These are phyloP conservation scores for Coniella vitis DNA, from an alignment of 2,329 filamentous ascomycete genomes.

Conservation along the genomic window DNA sequence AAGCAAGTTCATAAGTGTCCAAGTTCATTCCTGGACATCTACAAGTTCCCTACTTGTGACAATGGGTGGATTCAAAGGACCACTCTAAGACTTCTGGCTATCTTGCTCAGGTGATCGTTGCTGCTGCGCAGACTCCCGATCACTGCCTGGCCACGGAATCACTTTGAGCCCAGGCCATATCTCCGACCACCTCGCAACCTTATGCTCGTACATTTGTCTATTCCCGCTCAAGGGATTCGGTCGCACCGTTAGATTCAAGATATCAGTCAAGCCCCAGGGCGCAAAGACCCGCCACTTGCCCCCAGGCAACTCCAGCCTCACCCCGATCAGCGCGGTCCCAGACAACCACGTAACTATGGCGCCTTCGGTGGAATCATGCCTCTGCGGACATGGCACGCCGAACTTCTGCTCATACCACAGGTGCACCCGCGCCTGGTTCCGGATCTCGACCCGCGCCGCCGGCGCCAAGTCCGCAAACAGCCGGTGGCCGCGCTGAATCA, in stretches of 20 bases:
- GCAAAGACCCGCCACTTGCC: constrained; percentile 29
- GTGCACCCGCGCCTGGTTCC: constrained; percentile 33
- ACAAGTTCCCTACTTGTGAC: no score
- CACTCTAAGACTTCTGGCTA: no score
- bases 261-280: constrained; percentile 29
- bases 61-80: no score
- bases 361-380: constrained; percentile 25
- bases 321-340: constrained; percentile 28
- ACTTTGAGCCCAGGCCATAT: constrained; percentile 25
- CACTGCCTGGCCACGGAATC: constrained; percentile 11
- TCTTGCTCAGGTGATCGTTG: no score
- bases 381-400: constrained; percentile 23
- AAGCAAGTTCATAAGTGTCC: no score
- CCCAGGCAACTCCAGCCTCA: constrained; percentile 19
- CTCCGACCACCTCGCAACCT: constrained; percentile 24
- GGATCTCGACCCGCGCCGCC: constrained; percentile 28
- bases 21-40: no score
- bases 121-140: no score
- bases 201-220: constrained; percentile 24
- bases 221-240: constrained; percentile 25
- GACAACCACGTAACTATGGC: constrained; percentile 30
- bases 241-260: constrained; percentile 27
- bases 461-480: constrained; percentile 26
- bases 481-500: constrained; percentile 24
- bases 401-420: constrained; percentile 30